Base-by-base conservation (phyloP, 2,329 filamentous ascomycete species). In the Incumbomyces delicatus region DNA sequence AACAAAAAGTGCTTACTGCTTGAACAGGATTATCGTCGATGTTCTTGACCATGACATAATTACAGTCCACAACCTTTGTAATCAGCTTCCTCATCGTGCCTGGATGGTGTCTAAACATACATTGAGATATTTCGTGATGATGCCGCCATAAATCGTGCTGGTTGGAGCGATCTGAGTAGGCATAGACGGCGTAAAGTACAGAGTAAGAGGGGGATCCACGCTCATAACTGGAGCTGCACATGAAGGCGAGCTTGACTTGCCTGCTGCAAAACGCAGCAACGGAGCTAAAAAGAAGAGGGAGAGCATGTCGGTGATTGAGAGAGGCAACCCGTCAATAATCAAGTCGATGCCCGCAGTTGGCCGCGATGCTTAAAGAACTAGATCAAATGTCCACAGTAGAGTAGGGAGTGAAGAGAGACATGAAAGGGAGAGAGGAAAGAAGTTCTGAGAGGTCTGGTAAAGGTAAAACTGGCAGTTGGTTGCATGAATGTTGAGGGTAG, bases 11-110 rank as follows among this genome's bases (percentile, higher is more conserved):
- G 32, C 50, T 45, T 47, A 57, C 54, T 33, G 44, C 16, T 30
- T 46, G 40, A n/a, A 20, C 17, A 38, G 48, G 47, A 35, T 50
- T 52, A 36, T 49, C 41, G 10, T 53, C 47, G 16, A 51, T 29
- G 41, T 56, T 57, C 32, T 54, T 53, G 46, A 57, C 52, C 12
- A 49, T 52, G 48, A 54, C 55, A 36, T 49, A 45, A 27, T 35
- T 20, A 32, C 55, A 57, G 41, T 57, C 52, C 27, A 57, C 53
- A 40, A 48, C 50, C 55, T 57, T 40, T 13, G 18, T 6, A 27
- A 49, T 37, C 41, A 44, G 41, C 12, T n/a, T 36, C 18, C 14
- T 12, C 6, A 29, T 42, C 22, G 4, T 8, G 22, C 8, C 8
- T 27, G 22, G 8, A 8, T 29, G 11, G 29, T 4, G 12, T 10